phyloP scores from a whole-genome alignment of 225 moss, liverwort and hornwort species.

The Thuidium tamariscinum region DNA sequence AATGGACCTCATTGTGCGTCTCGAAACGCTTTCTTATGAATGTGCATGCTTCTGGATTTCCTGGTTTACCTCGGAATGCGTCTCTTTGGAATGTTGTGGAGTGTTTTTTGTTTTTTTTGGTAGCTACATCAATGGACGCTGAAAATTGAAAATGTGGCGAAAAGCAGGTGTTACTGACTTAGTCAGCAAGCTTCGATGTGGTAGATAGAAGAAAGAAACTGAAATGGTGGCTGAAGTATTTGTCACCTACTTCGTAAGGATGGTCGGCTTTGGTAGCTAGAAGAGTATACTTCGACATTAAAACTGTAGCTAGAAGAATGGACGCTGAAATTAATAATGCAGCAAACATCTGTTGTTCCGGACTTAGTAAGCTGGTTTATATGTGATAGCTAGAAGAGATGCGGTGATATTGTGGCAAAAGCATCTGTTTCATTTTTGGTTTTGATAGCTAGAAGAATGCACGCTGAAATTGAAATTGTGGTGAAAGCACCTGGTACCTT shows the following conservation, averaged over 20 bases:
- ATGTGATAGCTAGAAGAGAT: neutral
- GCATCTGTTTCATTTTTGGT: neutral
- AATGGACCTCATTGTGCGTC: slow-evolving; percentile 55
- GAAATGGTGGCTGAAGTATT: neutral
- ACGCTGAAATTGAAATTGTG: neutral
- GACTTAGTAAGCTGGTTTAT: neutral
- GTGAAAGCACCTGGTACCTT: neutral
- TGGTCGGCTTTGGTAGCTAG: neutral
- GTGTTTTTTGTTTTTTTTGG: neutral
- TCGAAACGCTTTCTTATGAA: neutral
- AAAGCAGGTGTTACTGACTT: neutral
- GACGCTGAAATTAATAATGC: neutral
- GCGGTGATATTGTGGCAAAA: neutral
- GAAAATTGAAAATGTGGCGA: neutral
- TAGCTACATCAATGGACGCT: neutral
- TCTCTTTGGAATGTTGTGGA: neutral
- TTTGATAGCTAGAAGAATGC: neutral
- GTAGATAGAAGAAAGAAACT: neutral
- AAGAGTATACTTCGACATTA: neutral
- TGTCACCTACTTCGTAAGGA: neutral
- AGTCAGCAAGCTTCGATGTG: neutral
- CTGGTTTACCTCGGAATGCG: neutral
- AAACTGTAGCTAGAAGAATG: neutral
- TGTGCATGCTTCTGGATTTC: neutral
- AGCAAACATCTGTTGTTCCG: neutral